These are phyloP conservation scores for Chlorociboria aeruginascens DNA, from an alignment of 495 filamentous ascomycete genomes.

Conservation along the genomic window DNA sequence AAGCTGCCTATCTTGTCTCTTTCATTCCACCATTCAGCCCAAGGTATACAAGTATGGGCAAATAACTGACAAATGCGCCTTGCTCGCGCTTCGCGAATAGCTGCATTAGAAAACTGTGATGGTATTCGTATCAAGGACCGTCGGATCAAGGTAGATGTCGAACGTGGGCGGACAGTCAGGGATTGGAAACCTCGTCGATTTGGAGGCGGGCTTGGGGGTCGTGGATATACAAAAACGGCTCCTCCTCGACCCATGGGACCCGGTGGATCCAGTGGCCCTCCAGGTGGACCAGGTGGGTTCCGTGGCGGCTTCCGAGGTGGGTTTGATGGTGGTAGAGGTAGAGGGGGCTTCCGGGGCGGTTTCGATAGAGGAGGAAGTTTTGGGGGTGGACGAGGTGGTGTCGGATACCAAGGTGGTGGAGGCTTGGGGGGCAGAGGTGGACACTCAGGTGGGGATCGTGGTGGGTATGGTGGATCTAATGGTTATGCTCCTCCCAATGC, in stretches of 20 bases:
- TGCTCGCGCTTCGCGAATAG: conserved; percentile 38
- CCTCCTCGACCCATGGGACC: conserved; percentile 66
- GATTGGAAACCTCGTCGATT: conserved; percentile 90
- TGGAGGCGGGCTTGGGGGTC: conserved; percentile 84
- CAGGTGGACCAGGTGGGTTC: conserved; percentile 33
- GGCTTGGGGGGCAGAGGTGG: conserved; percentile 34
- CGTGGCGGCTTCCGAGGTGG: conserved; percentile 39
- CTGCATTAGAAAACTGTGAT: conserved; percentile 53
- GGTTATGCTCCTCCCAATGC: conserved; percentile 55
- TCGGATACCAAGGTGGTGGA: conserved; percentile 49
- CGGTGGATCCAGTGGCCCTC: conserved; percentile 42
- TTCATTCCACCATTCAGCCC: conserved; percentile 15
- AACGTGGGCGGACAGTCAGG: conserved; percentile 87
- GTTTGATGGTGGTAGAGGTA: conserved; percentile 36
- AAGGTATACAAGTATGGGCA: conserved; percentile 33
- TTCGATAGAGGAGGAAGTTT: conserved; percentile 42
- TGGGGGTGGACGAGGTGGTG: conserved; percentile 31
- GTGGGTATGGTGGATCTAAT: conserved; percentile 32
- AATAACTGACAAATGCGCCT: conserved; percentile 46
- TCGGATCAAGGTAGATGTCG: conserved; percentile 87
- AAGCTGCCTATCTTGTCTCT: conserved; percentile 38
- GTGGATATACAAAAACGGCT: conserved; percentile 80
- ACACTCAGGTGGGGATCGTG: conserved; percentile 17
- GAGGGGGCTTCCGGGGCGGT: conserved; percentile 47
- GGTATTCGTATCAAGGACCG: conserved; percentile 87